Evolutionary conservation across 768 basidiomycete genomes (phyloP).

Genomic region (Leccinum subtestaceum): DNA sequence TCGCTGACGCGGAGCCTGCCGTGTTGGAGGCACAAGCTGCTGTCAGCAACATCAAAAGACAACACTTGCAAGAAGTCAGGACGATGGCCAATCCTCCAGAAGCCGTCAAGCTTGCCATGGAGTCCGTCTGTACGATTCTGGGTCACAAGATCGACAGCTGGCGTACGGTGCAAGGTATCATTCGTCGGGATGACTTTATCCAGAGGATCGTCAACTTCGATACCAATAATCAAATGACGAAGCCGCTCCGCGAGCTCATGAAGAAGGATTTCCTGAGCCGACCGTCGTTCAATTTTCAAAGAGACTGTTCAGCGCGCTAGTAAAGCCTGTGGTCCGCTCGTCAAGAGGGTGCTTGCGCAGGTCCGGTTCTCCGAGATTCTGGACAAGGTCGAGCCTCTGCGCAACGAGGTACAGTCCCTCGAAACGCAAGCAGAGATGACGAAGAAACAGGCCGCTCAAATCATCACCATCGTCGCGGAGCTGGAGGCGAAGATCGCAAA

Average conservation of each 20-base stretch:
- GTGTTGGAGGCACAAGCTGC: constrained; percentile 93
- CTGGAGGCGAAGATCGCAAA: constrained; percentile 87
- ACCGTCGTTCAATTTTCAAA: constrained; percentile 79
- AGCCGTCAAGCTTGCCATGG: constrained; percentile 96
- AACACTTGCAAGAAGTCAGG: constrained; percentile 95
- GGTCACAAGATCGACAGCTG: constrained; percentile 97
- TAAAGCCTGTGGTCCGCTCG: constrained; percentile 95
- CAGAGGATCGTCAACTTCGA: constrained; percentile 94
- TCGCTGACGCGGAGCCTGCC: constrained; percentile 97
- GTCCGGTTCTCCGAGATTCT: constrained; percentile 96
- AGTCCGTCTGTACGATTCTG: constrained; percentile 93
- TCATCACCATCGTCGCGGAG: constrained; percentile 89
- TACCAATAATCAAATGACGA: constrained; percentile 87
- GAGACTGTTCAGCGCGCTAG: constrained; percentile 94
- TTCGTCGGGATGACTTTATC: constrained; percentile 96
- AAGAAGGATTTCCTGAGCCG: constrained; percentile 89
- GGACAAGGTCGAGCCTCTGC: constrained; percentile 93
- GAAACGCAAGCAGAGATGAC: constrained; percentile 94
- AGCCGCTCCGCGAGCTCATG: constrained; percentile 84
- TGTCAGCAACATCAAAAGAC: constrained; percentile 95
- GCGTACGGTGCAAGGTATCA: constrained; percentile 93
- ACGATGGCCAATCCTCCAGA: constrained; percentile 99
- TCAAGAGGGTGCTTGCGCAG: constrained; percentile 98
- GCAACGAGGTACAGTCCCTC: constrained; percentile 91
- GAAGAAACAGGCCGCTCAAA: constrained; percentile 87